phyloP scores from a whole-genome alignment of 1,139 yeast genomes.

The Sugiyamaella pinicola region DNA sequence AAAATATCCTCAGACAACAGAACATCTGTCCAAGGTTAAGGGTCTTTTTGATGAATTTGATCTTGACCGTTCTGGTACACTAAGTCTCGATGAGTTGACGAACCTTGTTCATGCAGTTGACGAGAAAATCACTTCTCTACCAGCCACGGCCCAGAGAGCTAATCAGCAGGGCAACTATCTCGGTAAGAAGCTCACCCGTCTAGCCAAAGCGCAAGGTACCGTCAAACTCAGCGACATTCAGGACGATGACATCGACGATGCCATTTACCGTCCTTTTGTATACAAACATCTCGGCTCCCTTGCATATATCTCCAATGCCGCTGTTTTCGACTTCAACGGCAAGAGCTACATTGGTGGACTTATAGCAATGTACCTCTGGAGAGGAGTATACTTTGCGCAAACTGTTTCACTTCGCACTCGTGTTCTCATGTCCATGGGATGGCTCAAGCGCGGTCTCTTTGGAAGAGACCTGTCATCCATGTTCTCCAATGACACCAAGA shows the following conservation, averaged over 20 bases:
- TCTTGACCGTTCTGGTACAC: constrained; percentile 48
- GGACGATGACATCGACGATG: constrained; percentile 56
- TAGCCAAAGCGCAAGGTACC: constrained; percentile 47
- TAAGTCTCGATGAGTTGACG: constrained; percentile 53
- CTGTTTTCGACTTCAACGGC: constrained; percentile 64
- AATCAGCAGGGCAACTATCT: constrained; percentile 64
- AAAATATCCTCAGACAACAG: constrained; percentile 60
- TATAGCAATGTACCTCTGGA: constrained; percentile 67
- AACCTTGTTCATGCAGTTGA: constrained; percentile 55
- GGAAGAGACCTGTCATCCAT: constrained; percentile 57
- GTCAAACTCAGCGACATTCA: constrained; percentile 47
- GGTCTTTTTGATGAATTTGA: constrained; percentile 56
- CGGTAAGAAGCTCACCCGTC: constrained; percentile 55
- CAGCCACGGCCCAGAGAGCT: constrained; percentile 71
- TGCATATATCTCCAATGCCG: constrained; percentile 66
- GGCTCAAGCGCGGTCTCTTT: constrained; percentile 64
- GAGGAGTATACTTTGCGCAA: constrained; percentile 65
- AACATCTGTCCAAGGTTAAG: constrained; percentile 54
- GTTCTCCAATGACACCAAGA: constrained; percentile 26
- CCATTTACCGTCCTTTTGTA: constrained; percentile 56
- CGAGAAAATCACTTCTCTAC: constrained; percentile 61
- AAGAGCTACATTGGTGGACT: constrained; percentile 59
- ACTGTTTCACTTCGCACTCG: constrained; percentile 62
- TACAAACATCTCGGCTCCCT: constrained; percentile 62
- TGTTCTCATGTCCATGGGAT: constrained; percentile 59